These are phyloP conservation scores for Asterophora lycoperdoides DNA, from an alignment of 768 basidiomycete species.

Conservation along the genomic window DNA sequence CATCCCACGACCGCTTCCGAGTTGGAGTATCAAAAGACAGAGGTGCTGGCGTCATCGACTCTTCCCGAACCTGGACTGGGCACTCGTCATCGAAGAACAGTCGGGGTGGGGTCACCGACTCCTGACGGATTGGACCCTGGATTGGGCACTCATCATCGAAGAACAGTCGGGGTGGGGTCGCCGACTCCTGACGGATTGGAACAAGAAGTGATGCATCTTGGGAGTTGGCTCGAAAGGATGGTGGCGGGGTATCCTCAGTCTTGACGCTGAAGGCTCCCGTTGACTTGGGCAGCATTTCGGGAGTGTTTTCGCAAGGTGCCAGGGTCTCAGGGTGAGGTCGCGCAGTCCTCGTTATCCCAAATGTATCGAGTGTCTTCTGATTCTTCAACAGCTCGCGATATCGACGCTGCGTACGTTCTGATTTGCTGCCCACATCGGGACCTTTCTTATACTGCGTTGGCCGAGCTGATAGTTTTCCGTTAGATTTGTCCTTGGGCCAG, in stretches of 20 bases:
- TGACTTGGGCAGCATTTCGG: too few species aligned
- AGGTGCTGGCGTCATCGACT: neutral
- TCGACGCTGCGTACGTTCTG: neutral
- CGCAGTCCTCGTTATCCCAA: neutral
- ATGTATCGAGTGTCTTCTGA: constrained; percentile 4
- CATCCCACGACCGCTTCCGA: too few species aligned
- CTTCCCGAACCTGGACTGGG: neutral
- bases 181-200: too few species aligned
- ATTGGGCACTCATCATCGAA: neutral
- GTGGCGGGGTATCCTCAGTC: too few species aligned
- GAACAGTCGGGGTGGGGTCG: too few species aligned
- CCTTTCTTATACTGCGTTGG: constrained; percentile 1
- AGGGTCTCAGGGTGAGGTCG: too few species aligned
- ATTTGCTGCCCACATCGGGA: constrained; percentile 13
- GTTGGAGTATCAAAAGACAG: too few species aligned
- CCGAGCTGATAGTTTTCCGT: neutral
- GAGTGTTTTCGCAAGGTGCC: too few species aligned
- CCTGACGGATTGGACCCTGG: neutral
- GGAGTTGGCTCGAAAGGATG: too few species aligned
- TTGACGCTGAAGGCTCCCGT: too few species aligned
- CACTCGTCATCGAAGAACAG: neutral
- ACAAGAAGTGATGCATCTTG: too few species aligned
- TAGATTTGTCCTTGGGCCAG: neutral
- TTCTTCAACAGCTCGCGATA: constrained; percentile 1
- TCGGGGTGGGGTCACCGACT: too few species aligned